These are phyloP conservation scores for Colletotrichum sublineola DNA, from an alignment of 2,329 filamentous ascomycete genomes.

Conservation along the genomic window DNA sequence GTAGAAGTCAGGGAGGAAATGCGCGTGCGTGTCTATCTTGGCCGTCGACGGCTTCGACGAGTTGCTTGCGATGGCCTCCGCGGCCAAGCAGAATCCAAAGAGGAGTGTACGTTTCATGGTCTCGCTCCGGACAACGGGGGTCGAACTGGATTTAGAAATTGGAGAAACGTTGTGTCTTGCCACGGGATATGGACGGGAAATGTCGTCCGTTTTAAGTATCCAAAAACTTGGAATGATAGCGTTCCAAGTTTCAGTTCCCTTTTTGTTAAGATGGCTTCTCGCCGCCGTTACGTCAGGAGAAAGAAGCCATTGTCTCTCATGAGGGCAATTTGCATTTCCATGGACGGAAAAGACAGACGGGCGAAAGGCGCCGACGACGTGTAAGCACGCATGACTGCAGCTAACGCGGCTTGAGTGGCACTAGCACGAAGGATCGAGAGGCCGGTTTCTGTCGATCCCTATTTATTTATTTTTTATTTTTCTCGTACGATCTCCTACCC, in stretches of 20 bases:
- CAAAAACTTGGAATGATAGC: neutral
- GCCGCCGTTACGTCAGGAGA: neutral
- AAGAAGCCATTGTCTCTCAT: neutral
- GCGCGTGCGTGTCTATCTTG: slow-evolving; percentile 47
- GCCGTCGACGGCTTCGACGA: neutral
- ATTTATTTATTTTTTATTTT: neutral
- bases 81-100: neutral
- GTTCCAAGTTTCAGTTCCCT: neutral
- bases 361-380: too few relatives aligned
- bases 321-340: neutral
- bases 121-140: neutral
- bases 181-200: too few relatives aligned
- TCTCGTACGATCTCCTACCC: neutral
- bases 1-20: slow-evolving; percentile 47
- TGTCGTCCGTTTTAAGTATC: neutral
- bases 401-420: neutral
- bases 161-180: neutral
- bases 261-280: neutral
- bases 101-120: neutral
- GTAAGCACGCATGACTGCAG: neutral
- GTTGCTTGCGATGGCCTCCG: neutral
- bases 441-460: neutral
- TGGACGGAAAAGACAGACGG: too few relatives aligned
- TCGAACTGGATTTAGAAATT: neutral
- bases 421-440: neutral